Conservation (phyloP, 352 stramenopile species). For the Pythium folliculosum region DNA sequence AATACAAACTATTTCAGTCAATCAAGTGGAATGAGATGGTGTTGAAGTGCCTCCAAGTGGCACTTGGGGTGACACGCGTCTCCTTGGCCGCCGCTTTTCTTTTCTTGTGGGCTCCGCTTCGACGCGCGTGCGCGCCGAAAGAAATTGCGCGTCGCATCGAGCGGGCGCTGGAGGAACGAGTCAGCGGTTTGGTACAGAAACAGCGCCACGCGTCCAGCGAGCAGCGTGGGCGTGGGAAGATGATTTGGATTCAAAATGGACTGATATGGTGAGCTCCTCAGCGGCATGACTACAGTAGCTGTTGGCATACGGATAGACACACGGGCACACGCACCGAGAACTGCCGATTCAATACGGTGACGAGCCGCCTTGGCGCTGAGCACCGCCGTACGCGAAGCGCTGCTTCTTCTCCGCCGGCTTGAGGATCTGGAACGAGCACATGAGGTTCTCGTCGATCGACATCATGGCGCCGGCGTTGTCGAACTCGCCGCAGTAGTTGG, state of each 20-base stretch:
- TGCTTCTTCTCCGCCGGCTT: conserved; percentile 85
- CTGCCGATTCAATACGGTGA: conserved; percentile 14
- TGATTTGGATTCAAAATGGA: too few species aligned
- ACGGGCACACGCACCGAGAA: neutral
- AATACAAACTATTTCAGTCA: conserved; percentile 1
- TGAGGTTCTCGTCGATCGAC: conserved; percentile 71
- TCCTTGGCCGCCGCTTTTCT: neutral
- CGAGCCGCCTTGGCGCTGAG: conserved; percentile 2
- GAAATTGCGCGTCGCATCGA: neutral
- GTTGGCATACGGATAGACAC: too few species aligned
- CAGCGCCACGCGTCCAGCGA: too few species aligned
- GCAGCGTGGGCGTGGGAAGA: too few species aligned
- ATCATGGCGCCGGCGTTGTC: conserved; percentile 86
- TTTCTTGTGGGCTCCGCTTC: conserved; percentile 15
- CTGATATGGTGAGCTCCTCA: too few species aligned
- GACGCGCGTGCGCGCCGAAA: neutral
- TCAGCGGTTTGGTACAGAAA: too few species aligned
- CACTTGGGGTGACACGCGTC: conserved; percentile 23
- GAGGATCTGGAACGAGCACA: conserved; percentile 74
- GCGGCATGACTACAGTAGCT: too few species aligned
- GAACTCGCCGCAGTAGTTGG: conserved; percentile 90
- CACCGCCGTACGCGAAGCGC: conserved; percentile 65
- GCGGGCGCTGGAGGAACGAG: too few species aligned
- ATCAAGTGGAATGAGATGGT: neutral
- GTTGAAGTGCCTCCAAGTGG: conserved; percentile 18